Percentiles rank a stretch among this genome's conserved stretches.
phyloP scores from a whole-genome alignment of 495 filamentous ascomycete genomes.

The Collariella sp. region DNA sequence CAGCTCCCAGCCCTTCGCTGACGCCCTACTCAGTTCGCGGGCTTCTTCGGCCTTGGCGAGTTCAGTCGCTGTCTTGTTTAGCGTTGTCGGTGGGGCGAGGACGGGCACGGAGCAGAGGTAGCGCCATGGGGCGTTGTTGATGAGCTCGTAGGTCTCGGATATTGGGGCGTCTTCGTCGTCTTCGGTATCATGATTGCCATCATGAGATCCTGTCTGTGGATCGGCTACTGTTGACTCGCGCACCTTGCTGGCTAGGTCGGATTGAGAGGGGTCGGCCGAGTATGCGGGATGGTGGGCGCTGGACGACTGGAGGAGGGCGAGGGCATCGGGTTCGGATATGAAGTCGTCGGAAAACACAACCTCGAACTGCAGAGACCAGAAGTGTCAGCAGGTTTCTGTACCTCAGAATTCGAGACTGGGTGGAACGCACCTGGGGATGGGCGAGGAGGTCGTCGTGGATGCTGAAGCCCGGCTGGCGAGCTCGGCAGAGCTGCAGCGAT shows the following conservation, averaged over 20 bases:
- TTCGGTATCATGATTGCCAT: constrained; percentile 7
- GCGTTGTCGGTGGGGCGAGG: constrained; percentile 44
- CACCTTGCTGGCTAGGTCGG: constrained; percentile 29
- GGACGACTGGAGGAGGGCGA: constrained; percentile 43
- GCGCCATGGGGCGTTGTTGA: constrained; percentile 58
- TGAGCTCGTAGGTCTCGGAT: constrained; percentile 57
- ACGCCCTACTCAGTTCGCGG: constrained; percentile 76
- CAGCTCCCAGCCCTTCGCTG: constrained; percentile 81
- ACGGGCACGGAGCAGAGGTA: constrained; percentile 83
- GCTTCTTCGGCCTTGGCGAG: constrained; percentile 64
- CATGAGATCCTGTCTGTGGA: not conserved
- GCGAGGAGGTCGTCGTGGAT: constrained; percentile 88
- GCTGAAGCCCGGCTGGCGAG: constrained; percentile 42
- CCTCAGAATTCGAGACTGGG: too few species aligned
- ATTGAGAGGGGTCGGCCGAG: constrained; percentile 28
- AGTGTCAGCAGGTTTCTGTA: not conserved
- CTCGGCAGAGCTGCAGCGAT: constrained; percentile 31
- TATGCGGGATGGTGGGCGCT: constrained; percentile 23
- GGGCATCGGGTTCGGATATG: constrained; percentile 62
- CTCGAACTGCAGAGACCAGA: constrained; percentile 44
- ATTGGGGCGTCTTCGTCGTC: constrained; percentile 12
- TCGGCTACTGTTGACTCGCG: constrained; percentile 26
- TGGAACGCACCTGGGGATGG: constrained; percentile 69
- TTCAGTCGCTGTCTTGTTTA: constrained; percentile 53
- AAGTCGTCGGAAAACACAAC: constrained; percentile 67